Evolutionary conservation across 176 grass and related monocot genomes (phyloP).

Genomic region (Musa beccarii): DNA sequence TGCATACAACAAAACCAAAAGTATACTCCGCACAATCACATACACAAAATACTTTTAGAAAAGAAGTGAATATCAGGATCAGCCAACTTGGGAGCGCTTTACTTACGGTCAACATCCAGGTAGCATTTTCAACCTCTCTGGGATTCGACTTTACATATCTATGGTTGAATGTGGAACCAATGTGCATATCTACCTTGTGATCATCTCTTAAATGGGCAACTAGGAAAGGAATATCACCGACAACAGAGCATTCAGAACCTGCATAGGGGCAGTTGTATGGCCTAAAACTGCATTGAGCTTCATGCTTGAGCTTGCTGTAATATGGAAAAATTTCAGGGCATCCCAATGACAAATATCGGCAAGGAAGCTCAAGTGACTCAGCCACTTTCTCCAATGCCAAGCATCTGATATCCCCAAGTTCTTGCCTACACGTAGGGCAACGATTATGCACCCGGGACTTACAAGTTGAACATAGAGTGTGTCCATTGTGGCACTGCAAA

Average conservation of each 20-base stretch:
- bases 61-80: background rate
- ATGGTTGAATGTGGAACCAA: constrained; percentile 87
- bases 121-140: constrained; percentile 88
- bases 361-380: constrained; percentile 81
- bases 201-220: constrained; percentile 79
- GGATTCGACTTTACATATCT: constrained; percentile 93
- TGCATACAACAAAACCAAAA: no score
- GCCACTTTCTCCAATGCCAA: constrained; percentile 96
- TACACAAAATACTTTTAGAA: background rate
- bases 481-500: constrained; percentile 90
- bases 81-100: background rate
- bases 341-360: constrained; percentile 64
- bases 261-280: constrained; percentile 95
- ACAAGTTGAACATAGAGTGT: constrained; percentile 84
- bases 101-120: constrained; percentile 97
- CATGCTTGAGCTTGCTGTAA: constrained; percentile 87
- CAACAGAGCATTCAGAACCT: constrained; percentile 72
- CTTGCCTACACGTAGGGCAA: constrained; percentile 84
- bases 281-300: constrained; percentile 75
- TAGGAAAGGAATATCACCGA: constrained; percentile 68
- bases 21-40: background rate
- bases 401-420: constrained; percentile 88
- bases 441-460: constrained; percentile 85
- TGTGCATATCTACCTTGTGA: constrained; percentile 93
- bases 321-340: constrained; percentile 78